Conservation (phyloP, 1,139 yeast genomes). For the Lodderomyces margitis region DNA sequence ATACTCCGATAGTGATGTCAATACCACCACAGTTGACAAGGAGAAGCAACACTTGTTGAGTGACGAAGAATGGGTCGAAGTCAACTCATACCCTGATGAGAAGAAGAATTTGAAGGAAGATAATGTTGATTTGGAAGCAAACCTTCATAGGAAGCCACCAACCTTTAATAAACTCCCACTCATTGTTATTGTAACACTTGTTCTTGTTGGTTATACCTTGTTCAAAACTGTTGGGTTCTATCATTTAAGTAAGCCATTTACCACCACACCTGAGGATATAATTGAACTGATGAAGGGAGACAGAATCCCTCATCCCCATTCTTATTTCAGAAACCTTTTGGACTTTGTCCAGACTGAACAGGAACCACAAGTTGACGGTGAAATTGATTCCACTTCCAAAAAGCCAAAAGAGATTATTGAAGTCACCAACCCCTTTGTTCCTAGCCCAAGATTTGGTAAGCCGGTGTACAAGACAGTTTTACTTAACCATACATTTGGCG, state of each 20-base stretch:
- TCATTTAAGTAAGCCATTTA: neutral
- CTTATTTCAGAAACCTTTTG: conserved; percentile 8
- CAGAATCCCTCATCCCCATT: conserved; percentile 7
- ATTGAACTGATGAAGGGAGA: conserved; percentile 6
- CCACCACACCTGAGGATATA: conserved; percentile 6
- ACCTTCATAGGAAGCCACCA: neutral
- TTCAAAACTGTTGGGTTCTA: neutral
- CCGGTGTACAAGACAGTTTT: conserved; percentile 26
- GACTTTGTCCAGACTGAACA: conserved; percentile 5
- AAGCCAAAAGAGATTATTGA: conserved; percentile 20
- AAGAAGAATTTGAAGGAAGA: conserved; percentile 4
- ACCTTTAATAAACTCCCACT: neutral
- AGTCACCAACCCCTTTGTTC: conserved; percentile 31
- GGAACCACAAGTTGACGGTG: neutral
- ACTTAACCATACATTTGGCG: conserved; percentile 35
- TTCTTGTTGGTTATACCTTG: neutral
- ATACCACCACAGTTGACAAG: conserved; percentile 1
- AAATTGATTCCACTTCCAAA: neutral
- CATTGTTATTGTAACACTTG: neutral
- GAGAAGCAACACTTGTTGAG: conserved; percentile 4
- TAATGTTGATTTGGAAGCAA: conserved; percentile 5
- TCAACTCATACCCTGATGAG: conserved; percentile 1
- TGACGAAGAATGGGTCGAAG: conserved; percentile 6
- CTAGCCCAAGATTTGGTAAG: conserved; percentile 28
- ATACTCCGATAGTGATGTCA: neutral